Evolutionary conservation across 2,329 filamentous ascomycete genomes (phyloP), one percentile per base, ranked within the genome.

Genomic region (Penicillium decumbens): DNA sequence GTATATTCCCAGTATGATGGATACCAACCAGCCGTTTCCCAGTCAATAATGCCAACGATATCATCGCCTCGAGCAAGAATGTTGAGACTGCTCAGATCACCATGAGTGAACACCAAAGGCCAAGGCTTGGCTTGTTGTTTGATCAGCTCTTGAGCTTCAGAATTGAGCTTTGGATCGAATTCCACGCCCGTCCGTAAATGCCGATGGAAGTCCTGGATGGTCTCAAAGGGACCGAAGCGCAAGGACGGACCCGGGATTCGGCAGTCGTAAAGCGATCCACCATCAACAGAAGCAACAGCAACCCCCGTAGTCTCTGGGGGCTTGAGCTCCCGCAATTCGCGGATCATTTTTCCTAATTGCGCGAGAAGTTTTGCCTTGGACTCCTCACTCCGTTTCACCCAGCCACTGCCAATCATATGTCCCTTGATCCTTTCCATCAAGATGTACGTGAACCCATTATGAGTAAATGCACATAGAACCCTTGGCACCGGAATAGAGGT

Each of bases 391-490:
- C 63, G 58, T 40, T 53, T 48, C 1, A 62, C 45, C 71, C 67
- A 73, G 18, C 51, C 56, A 12, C 27, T 48, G 28, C 61, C 59
- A 50, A 72, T 61, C 6, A 65, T 68, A 3, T 68, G 55, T n/a
- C 70, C 70, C 27, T 67, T 52, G 18, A 73, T 67, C 46, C 65
- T 65, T 57, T 71, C 64, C 68, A 74, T 75, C 38, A 70, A 54
- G 39, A 72, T 72, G 43, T 73, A 74, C 2, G 65, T 69, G 27
- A 12, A 24, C 4, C 54, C 60, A 25, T 54, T 54, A 43, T 45
- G 62, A 23, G 49, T 59, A 57, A 73, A 74, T 27, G 68, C 60
- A 53, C 66, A 73, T 28, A 62, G 49, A 6, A 72, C 63, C 51
- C 63, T 70, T 5, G 69, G 69, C 5, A 72, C 65, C 1, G 70